Conservation (phyloP, 2,329 filamentous ascomycete genomes). For the Alternaria arborescens region DNA sequence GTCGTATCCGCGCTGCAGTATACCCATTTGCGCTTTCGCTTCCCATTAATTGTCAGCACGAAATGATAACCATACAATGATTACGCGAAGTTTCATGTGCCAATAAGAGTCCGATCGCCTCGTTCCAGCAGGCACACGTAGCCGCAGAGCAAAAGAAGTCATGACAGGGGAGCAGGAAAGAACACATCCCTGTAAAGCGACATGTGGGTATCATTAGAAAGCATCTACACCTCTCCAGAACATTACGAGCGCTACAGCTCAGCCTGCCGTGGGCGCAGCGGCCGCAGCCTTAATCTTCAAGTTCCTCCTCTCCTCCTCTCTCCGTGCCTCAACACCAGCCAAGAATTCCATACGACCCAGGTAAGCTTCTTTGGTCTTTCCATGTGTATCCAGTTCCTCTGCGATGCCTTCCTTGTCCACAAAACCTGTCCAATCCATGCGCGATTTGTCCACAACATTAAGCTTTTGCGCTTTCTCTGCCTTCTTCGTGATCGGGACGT, state of each 20-base stretch:
- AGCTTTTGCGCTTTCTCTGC: slow-evolving; percentile 64
- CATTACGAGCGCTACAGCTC: background rate
- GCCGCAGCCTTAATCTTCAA: slow-evolving; percentile 54
- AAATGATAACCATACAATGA: background rate
- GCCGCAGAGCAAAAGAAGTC: background rate
- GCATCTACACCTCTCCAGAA: background rate
- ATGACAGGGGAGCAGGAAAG: background rate
- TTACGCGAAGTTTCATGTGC: background rate
- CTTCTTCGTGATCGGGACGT: slow-evolving; percentile 23
- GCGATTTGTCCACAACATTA: slow-evolving; percentile 72
- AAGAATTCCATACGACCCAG: slow-evolving; percentile 70
- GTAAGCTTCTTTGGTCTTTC: slow-evolving; percentile 69
- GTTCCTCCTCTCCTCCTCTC: slow-evolving; percentile 62
- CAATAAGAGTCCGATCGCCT: background rate
- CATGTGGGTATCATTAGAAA: slow-evolving; percentile 21
- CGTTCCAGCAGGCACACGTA: background rate
- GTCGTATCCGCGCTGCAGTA: background rate
- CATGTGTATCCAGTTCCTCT: slow-evolving; percentile 68
- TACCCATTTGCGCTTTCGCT: background rate
- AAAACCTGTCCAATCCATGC: slow-evolving; percentile 71
- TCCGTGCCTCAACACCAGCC: slow-evolving; percentile 63
- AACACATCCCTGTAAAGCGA: background rate
- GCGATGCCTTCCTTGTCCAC: slow-evolving; percentile 68
- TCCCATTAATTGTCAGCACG: background rate
- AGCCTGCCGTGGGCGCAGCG: slow-evolving; percentile 16